Conservation (phyloP, 768 basidiomycete genomes). For the Hypholoma fasciculare region DNA sequence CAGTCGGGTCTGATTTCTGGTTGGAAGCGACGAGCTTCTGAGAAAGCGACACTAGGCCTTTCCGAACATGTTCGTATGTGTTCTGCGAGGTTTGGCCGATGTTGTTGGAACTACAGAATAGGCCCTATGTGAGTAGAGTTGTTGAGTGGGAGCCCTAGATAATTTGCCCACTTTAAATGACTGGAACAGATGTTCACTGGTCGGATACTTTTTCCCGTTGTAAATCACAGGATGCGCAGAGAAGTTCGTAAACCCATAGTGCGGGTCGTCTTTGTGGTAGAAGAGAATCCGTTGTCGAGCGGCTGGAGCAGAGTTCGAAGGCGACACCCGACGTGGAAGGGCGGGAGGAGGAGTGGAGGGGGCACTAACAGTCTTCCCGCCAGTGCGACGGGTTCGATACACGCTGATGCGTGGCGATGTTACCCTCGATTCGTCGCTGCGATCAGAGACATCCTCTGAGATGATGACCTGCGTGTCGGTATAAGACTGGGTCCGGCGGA, state of each 20-base stretch:
- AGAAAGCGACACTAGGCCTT: constrained; percentile 62
- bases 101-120: constrained; percentile 52
- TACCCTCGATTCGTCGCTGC: constrained; percentile 15
- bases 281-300: constrained; percentile 47
- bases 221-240: constrained; percentile 65
- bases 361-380: constrained; percentile 21
- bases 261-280: constrained; percentile 62
- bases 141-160: background rate
- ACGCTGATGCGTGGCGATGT: constrained; percentile 22
- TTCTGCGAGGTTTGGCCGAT: constrained; percentile 64
- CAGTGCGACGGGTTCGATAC: constrained; percentile 23
- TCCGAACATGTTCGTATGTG: constrained; percentile 66
- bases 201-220: constrained; percentile 66
- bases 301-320: constrained; percentile 12
- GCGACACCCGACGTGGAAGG: constrained; percentile 10
- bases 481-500: constrained; percentile 31
- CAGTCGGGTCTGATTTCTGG: constrained; percentile 65
- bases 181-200: constrained; percentile 78
- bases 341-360: constrained; percentile 11
- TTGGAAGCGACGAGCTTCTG: constrained; percentile 65
- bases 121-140: background rate
- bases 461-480: constrained; percentile 27
- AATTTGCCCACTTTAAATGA: constrained; percentile 60
- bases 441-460: constrained; percentile 19
- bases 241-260: constrained; percentile 77